phyloP scores from a whole-genome alignment of 495 filamentous ascomycete species.

The Trichoderma orchidacearum region DNA sequence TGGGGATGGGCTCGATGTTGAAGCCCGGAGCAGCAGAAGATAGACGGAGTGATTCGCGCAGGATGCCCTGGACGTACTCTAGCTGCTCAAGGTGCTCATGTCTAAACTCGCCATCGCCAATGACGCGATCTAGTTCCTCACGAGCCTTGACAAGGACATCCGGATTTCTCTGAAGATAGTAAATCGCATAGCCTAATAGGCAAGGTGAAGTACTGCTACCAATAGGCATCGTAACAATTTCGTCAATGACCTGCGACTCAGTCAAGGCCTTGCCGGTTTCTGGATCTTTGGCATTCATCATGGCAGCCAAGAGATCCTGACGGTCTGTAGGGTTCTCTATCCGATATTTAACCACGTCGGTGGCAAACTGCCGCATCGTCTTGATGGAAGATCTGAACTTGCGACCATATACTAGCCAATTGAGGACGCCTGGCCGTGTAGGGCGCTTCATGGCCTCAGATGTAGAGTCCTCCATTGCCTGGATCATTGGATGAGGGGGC shows the following conservation, averaged over 20 bases:
- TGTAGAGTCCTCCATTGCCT: conserved; percentile 52
- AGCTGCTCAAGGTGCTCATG: conserved; percentile 31
- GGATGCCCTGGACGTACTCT: conserved; percentile 30
- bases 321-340: conserved; percentile 19
- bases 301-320: background rate
- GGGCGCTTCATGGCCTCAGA: conserved; percentile 42
- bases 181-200: conserved; percentile 29
- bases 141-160: conserved; percentile 32
- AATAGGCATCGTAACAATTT: conserved; percentile 28
- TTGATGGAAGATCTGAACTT: background rate
- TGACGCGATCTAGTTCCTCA: conserved; percentile 39
- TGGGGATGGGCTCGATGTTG: conserved; percentile 38
- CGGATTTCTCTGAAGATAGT: conserved; percentile 31
- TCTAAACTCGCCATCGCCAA: conserved; percentile 38
- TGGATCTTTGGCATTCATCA: background rate
- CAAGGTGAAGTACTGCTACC: conserved; percentile 22
- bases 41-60: conserved; percentile 40
- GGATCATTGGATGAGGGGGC: conserved; percentile 47
- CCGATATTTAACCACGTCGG: conserved; percentile 36
- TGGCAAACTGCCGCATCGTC: conserved; percentile 38
- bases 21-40: conserved; percentile 54
- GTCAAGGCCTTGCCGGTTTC: conserved; percentile 12
- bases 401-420: background rate
- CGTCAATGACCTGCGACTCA: conserved; percentile 31
- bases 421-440: conserved; percentile 34